phyloP scores from a whole-genome alignment of 495 filamentous ascomycete genomes.

The Podospora pseudopauciseta region DNA sequence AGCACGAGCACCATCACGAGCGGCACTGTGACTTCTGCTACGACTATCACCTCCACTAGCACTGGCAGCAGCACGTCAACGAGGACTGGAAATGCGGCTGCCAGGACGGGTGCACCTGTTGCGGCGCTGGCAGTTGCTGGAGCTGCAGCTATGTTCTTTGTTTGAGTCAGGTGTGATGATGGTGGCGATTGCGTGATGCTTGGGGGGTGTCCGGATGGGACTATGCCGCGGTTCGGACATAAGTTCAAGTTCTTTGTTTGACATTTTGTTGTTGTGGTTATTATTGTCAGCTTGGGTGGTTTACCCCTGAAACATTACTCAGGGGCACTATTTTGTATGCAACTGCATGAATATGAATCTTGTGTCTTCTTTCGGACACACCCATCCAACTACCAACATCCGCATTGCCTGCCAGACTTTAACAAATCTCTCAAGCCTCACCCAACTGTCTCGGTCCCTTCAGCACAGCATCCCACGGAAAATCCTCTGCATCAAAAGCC shows the following conservation, averaged over 20 bases:
- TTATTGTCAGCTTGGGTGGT: not conserved
- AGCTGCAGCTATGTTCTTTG: conserved; percentile 16
- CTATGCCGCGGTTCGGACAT: not conserved
- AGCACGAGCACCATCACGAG: not conserved
- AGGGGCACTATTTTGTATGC: not conserved
- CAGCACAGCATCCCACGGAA: not conserved
- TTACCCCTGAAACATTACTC: not conserved
- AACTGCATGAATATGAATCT: not conserved
- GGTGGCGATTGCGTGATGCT: not conserved
- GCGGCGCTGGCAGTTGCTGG: conserved; percentile 19
- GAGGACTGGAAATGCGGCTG: conserved; percentile 5
- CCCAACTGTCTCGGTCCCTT: not conserved
- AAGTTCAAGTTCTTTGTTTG: not conserved
- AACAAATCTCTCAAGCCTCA: too few relatives aligned
- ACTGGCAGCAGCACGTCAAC: not conserved
- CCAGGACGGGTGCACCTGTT: conserved; percentile 9
- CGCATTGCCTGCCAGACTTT: not conserved
- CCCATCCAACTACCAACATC: not conserved
- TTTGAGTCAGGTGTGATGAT: conserved; percentile 7
- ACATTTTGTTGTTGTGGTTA: not conserved
- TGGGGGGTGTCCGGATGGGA: not conserved
- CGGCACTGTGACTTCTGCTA: not conserved
- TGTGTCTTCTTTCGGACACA: not conserved
- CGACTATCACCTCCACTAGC: not conserved
- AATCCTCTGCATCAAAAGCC: not conserved